Conservation (phyloP, 371 early-diverging fungal genomes). For the Fennellomyces sp. region DNA sequence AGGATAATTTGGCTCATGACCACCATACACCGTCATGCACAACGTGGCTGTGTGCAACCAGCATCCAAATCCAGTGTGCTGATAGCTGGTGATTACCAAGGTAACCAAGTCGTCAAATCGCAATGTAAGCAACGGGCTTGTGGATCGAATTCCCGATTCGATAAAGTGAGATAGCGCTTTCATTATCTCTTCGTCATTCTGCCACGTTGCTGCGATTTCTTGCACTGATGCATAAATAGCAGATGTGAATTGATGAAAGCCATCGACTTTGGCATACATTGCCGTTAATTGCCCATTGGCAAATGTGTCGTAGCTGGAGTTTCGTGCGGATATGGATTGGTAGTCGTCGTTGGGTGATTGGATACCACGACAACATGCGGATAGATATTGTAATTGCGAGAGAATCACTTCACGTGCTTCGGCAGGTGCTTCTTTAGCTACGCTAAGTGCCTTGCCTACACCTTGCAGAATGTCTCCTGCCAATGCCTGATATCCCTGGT, state of each 20-base stretch:
- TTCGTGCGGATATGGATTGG: conserved; percentile 33
- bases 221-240: conserved; percentile 34
- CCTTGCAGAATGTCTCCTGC: conserved; percentile 49
- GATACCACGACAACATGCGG: conserved; percentile 58
- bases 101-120: conserved; percentile 37
- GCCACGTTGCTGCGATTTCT: conserved; percentile 35
- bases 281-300: conserved; percentile 35
- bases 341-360: conserved; percentile 57
- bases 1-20: conserved; percentile 34
- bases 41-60: conserved; percentile 62
- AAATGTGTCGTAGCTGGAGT: conserved; percentile 38
- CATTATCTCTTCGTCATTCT: conserved; percentile 38
- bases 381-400: conserved; percentile 45
- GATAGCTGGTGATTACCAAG: conserved; percentile 46
- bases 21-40: conserved; percentile 62
- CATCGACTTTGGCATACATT: conserved; percentile 29
- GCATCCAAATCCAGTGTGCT: conserved; percentile 43
- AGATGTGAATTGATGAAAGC: conserved; percentile 28
- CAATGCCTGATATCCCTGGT: conserved; percentile 28
- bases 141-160: conserved; percentile 55
- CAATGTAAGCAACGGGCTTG: conserved; percentile 48
- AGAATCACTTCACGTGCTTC: conserved; percentile 21
- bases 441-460: conserved; percentile 27
- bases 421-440: conserved; percentile 16
- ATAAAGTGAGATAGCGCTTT: conserved; percentile 42